Evolutionary conservation across 257 asterid species (phyloP), one percentile per base, ranked within the genome.

Genomic region (Scutellaria barbata): DNA sequence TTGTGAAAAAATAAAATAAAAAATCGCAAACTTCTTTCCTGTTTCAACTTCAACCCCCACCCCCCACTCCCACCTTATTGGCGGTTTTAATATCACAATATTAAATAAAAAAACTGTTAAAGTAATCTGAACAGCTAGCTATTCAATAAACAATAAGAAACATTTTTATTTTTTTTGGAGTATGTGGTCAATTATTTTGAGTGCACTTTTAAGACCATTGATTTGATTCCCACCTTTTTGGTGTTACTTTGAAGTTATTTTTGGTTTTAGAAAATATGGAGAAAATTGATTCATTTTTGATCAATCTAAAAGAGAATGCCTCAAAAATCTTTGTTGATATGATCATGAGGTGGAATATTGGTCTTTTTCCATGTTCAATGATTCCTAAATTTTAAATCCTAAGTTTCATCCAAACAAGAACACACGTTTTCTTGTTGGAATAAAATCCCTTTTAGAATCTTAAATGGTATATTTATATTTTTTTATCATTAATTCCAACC

Each of bases 331-430:
- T 78, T 74, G 76, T 63, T 56, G 74, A 62, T 73, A 9, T 40
- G 73, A 37, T n/a, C n/a, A n/a, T 78, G 82, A 78, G 72, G 69
- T 78, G 82, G 68, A 61, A 64, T 59, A 61, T 37, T 8, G 66
- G 48, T 41, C 12, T 53, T 73, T 73, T 78, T 68, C 39, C 79
- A 78, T 73, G 82, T 78, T 76, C 48, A 55, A 1, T 69, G 76
- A 74, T 78, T 74, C 79, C 76, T 68, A 55, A 51, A 68, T 77
- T 47, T 12, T 30, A 30, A 30, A 30, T 30, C 35, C 35, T 30
- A 42, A 46, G 52, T 43, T 68, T 46, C 2, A 50, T 53, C 52
- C 40, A 74, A 74, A 12, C 14, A 53, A 48, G 35, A 30, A 30
- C 35, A 30, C 13, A 74, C 14, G 52, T 61, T 53, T 35, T 57